A percentile compares a stretch with the other conserved stretches of the same genome.
phyloP scores from a whole-genome alignment of 2,329 filamentous ascomycete species.

The Seiridium unicorne region DNA sequence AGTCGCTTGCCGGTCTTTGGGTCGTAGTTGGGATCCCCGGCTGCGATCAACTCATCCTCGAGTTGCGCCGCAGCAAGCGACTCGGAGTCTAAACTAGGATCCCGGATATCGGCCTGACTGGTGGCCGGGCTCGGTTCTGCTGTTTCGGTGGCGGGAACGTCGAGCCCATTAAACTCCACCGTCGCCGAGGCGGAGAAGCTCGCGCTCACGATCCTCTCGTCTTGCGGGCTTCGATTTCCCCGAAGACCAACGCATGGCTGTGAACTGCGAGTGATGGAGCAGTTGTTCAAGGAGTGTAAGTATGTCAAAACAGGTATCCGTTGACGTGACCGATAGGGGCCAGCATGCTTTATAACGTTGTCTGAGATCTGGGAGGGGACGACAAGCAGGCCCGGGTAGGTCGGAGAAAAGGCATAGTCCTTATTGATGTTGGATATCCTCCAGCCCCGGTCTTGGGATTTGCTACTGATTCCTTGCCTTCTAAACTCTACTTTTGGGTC shows the following conservation, averaged over 20 bases:
- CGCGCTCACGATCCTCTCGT: constrained; percentile 88
- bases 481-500: constrained; percentile 82
- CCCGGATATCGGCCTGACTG: constrained; percentile 51
- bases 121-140: constrained; percentile 38
- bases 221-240: constrained; percentile 88
- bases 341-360: constrained; percentile 91
- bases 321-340: constrained; percentile 81
- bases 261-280: constrained; percentile 91
- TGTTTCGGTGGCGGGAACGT: constrained; percentile 27
- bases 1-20: constrained; percentile 60
- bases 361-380: constrained; percentile 93
- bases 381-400: constrained; percentile 81
- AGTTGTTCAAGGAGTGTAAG: constrained; percentile 95
- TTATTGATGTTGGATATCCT: constrained; percentile 86
- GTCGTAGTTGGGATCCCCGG: constrained; percentile 50
- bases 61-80: constrained; percentile 61
- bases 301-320: constrained; percentile 90
- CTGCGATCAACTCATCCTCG: constrained; percentile 65
- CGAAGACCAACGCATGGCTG: constrained; percentile 87
- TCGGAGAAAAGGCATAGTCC: constrained; percentile 88
- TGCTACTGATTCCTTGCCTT: constrained; percentile 82
- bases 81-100: constrained; percentile 42
- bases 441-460: constrained; percentile 79
- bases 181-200: constrained; percentile 76
- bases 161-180: constrained; percentile 34